Evolutionary conservation across 2,329 filamentous ascomycete species (phyloP), one percentile per base, ranked within the genome.

Genomic region (Didymella glomerata): DNA sequence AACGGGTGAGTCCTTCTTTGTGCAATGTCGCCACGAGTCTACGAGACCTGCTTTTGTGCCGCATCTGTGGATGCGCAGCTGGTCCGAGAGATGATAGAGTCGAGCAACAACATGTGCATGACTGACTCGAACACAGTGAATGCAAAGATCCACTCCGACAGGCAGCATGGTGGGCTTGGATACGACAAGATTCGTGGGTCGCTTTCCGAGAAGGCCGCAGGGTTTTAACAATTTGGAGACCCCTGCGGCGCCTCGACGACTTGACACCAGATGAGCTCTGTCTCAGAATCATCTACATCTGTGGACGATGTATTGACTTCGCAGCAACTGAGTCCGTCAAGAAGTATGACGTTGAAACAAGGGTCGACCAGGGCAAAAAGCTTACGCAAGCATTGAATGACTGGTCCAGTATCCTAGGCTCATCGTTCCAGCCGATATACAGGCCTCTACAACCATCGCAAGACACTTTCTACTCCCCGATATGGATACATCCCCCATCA

Each of bases 151-250:
- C 85, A 0, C 76, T 89, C 0, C 79, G 83, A 41, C 82, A 84
- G 61, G 83, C 85, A 0, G 84, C 86, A 0, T 89, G 86, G 87
- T 89, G 87, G 86, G 82, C 83, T 0, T 89, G 86, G 87, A 75
- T 89, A 3, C 78, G 85, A n/a, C 87, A 89, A 67, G 87, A 89
- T 67, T 80, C 86, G 0, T 89, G 86, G 86, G 86, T 85, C 2
- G 86, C 86, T 0, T 88, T 88, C 62, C 80, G 85, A 0, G 86
- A 88, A 67, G 79, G 80, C 22, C 77, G 87, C 4, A 79, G 82
- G 8, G 82, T 82, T 2, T 81, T 87, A 61, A 87, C 81, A 32
- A 86, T 87, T 48, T 88, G 85, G 84, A 79, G 78, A 42, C 85
- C 85, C 0, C 82, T 79, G 8, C 83, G 81, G 56, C 75, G 78